Evolutionary conservation across 2,329 filamentous ascomycete genomes (phyloP).

Genomic region (Colletotrichum sublineola): DNA sequence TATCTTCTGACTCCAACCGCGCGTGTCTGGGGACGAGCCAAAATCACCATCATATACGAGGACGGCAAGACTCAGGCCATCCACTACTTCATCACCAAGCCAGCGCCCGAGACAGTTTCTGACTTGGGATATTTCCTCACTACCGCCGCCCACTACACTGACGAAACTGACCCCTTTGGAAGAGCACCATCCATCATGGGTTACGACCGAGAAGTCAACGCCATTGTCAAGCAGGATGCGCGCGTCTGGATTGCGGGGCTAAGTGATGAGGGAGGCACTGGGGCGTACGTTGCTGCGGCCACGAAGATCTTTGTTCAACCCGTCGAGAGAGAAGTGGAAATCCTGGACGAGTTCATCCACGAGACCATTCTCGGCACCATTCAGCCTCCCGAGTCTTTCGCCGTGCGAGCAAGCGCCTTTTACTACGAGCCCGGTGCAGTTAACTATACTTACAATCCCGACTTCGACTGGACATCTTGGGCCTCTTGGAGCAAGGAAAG

Average conservation of each 20-base stretch:
- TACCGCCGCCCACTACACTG: slow-evolving; percentile 64
- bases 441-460: slow-evolving; percentile 58
- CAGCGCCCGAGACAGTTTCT: slow-evolving; percentile 57
- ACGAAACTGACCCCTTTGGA: slow-evolving; percentile 66
- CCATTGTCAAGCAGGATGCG: slow-evolving; percentile 59
- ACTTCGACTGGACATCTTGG: slow-evolving; percentile 58
- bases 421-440: slow-evolving; percentile 64
- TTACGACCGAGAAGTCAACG: slow-evolving; percentile 64
- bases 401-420: slow-evolving; percentile 65
- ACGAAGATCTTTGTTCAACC: slow-evolving; percentile 69
- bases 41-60: slow-evolving; percentile 61
- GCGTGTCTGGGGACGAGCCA: slow-evolving; percentile 63
- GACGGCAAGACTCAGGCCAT: slow-evolving; percentile 64
- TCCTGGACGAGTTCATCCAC: slow-evolving; percentile 67
- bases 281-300: slow-evolving; percentile 66
- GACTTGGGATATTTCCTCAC: slow-evolving; percentile 67
- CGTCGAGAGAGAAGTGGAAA: slow-evolving; percentile 60
- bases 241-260: slow-evolving; percentile 72
- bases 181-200: slow-evolving; percentile 68
- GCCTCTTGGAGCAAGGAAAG: slow-evolving; percentile 50
- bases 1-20: slow-evolving; percentile 60
- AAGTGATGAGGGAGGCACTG: slow-evolving; percentile 71
- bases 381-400: slow-evolving; percentile 57
- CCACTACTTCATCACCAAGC: slow-evolving; percentile 68
- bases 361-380: slow-evolving; percentile 64